A percentile compares a stretch with the other conserved stretches of the same genome.
These are phyloP conservation scores for Chlamydomonas sp. DNA, from an alignment of 139 green algal species.

Conservation along the genomic window DNA sequence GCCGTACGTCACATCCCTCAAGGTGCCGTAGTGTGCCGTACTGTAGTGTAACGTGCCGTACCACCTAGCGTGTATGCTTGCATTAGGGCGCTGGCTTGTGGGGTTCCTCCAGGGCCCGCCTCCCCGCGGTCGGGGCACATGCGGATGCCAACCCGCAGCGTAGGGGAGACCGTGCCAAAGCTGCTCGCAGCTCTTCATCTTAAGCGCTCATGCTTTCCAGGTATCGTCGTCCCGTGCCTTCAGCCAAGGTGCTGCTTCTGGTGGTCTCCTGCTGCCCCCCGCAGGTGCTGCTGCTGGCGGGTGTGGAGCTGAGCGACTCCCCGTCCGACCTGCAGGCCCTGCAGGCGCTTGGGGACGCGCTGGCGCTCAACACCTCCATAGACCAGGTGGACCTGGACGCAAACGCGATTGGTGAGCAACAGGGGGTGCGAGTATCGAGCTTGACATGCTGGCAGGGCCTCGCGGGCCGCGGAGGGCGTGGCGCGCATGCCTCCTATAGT, in stretches of 20 bases:
- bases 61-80: too few species aligned
- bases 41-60: neutral
- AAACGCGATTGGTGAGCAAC: conserved; percentile 45
- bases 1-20: conserved; percentile 7
- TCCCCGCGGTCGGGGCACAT: too few species aligned
- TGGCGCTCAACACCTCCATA: conserved; percentile 43
- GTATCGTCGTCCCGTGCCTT: neutral
- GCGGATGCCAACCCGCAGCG: too few species aligned
- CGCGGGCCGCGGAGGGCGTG: too few species aligned
- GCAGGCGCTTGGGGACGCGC: conserved; percentile 14
- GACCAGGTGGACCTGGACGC: conserved; percentile 48
- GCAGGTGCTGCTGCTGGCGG: conserved; percentile 38
- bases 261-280: neutral
- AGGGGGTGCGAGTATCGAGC: neutral
- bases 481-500: too few species aligned
- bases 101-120: too few species aligned
- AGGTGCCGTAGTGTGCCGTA: neutral
- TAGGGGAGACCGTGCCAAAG: too few species aligned
- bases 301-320: neutral
- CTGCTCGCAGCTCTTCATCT: too few species aligned
- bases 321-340: conserved; percentile 20
- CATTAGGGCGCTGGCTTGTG: too few species aligned
- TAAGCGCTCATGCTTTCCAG: too few species aligned
- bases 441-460: neutral
- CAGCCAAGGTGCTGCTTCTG: neutral